Base-by-base conservation (phyloP, 2,329 filamentous ascomycete genomes). In the Aspergillus luchuensis region DNA sequence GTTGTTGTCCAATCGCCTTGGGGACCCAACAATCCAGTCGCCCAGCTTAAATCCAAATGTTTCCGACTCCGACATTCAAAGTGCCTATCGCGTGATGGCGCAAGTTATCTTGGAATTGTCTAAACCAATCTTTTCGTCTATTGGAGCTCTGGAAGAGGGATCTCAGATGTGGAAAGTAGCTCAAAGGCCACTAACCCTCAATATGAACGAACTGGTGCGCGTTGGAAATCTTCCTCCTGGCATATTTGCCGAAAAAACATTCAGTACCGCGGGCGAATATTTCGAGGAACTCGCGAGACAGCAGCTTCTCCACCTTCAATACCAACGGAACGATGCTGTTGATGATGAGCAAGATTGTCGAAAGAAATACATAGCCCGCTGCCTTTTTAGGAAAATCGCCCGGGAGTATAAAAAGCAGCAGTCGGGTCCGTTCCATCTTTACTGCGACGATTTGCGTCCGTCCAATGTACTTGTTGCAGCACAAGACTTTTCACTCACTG, bases 101-200 rank as follows among this genome's bases (percentile, higher is more conserved):
- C 41, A 45, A 21, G n/a, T 56, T 4, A 21, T 47, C 10, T 45
- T 56, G 5, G 54, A 49, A 25, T 45, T 56, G 10, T 56, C 54
- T 4, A 56, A 56, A 47, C 54, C 25, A 36, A 56, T 28, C 4
- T 56, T 56, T 15, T 45, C 43, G 8, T 13, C 8, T 4, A 49
- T 56, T 25, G 54, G 54, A 3, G 54, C 54, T 10, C 28, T 56
- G 15, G 8, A 7, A 8, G 41, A 56, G 17, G 39, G 13, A 5
- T 7, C n/a, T 2, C 25, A 15, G 15, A 15, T 8, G 33, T 19
- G 41, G 39, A 15, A 38, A 48, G 38, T 56, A 25, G 23, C 15
- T 11, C 17, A 19, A 41, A n/a, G 38, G 38, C 38, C 38, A 8
- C 17, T 41, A 4, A n/a, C 13, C 5, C 38, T 41, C 38, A 41